Evolutionary conservation across 1,139 yeast genomes (phyloP).

Genomic region (Magnusiomyces sp.): DNA sequence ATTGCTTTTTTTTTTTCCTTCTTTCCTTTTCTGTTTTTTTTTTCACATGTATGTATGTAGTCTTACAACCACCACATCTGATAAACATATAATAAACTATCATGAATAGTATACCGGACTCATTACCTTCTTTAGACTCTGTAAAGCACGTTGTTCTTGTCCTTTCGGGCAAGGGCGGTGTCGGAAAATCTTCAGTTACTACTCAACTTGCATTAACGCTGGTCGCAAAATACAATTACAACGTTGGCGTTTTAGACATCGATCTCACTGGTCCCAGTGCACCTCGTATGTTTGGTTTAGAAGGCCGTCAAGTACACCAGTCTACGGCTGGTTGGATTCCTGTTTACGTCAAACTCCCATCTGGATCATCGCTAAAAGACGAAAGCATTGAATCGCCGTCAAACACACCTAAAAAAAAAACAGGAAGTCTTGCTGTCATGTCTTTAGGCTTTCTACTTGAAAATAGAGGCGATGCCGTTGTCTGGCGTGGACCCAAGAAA

Average conservation of each 20-base stretch:
- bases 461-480: constrained; percentile 81
- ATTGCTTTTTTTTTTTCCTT: neutral
- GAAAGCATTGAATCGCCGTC: too few species aligned
- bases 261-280: constrained; percentile 96
- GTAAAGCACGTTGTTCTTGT: constrained; percentile 76
- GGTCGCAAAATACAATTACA: constrained; percentile 51
- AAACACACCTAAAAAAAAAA: too few species aligned
- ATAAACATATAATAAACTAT: neutral
- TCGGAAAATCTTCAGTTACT: constrained; percentile 92
- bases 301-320: constrained; percentile 70
- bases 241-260: constrained; percentile 88
- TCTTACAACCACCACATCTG: too few species aligned
- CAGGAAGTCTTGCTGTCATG: constrained; percentile 46
- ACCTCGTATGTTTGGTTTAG: constrained; percentile 94
- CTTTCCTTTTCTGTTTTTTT: neutral
- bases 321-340: constrained; percentile 89
- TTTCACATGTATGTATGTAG: too few species aligned
- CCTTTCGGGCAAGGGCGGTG: constrained; percentile 95
- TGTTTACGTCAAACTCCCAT: constrained; percentile 37
- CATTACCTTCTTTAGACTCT: constrained; percentile 40
- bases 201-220: constrained; percentile 82
- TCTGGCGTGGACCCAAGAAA: constrained; percentile 98
- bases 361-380: constrained; percentile 20
- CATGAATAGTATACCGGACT: constrained; percentile 4
- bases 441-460: constrained; percentile 85